Evolutionary conservation across 768 basidiomycete species (phyloP), one percentile per base, ranked within the genome.

Genomic region (Mycena belliarum): DNA sequence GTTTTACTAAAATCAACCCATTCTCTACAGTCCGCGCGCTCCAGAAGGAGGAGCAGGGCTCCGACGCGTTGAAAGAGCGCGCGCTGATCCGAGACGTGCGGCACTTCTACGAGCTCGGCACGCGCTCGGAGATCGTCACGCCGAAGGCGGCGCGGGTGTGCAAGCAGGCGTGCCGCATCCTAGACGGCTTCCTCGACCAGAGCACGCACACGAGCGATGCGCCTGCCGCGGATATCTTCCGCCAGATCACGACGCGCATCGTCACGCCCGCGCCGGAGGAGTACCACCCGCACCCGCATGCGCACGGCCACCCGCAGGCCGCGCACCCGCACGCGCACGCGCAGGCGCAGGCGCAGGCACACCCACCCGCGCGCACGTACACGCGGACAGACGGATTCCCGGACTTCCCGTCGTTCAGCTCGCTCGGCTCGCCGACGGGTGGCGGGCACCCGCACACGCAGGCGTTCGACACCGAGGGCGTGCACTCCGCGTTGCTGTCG

Each of bases 321-420:
- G n/a, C n/a, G n/a, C n/a, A n/a, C n/a, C n/a, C n/a, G n/a, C n/a
- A n/a, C n/a, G n/a, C n/a, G n/a, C n/a, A n/a, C n/a, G n/a, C n/a
- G n/a, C n/a, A n/a, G n/a, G n/a, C n/a, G n/a, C n/a, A n/a, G n/a
- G n/a, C n/a, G n/a, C n/a, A n/a, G n/a, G n/a, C n/a, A n/a, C n/a
- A n/a, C n/a, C n/a, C n/a, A n/a, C n/a, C n/a, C n/a, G n/a, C n/a
- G n/a, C n/a, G n/a, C n/a, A n/a, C n/a, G n/a, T n/a, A n/a, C n/a
- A n/a, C n/a, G n/a, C n/a, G n/a, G n/a, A n/a, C 47, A 6, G 52
- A 54, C 28, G 45, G 45, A 14, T 54, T 47, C 25, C 52, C 52
- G 7, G 52, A 54, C 20, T 54, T 54, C 11, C 52, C 52, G 26
- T 54, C 52, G 35, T 54, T 54, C 26, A 54, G 52, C 12, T 47